Conservation (phyloP, 306 rosid genomes). For the Cucumis melo region DNA sequence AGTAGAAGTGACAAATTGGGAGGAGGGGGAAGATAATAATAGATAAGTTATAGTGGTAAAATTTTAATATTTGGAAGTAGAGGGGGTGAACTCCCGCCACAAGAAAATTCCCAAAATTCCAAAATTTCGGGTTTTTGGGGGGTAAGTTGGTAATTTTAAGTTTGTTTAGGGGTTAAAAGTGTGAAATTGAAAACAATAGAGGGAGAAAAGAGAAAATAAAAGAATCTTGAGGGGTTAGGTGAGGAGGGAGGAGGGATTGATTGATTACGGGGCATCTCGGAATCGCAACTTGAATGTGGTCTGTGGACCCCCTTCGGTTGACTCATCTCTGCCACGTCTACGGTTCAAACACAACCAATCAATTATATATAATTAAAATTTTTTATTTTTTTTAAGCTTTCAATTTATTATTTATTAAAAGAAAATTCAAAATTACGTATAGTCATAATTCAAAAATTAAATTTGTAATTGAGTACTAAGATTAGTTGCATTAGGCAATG, state of each 20-base stretch:
- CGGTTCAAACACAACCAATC: neutral
- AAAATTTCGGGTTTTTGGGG: neutral
- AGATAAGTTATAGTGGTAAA: neutral
- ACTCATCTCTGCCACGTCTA: neutral
- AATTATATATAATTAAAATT: too few relatives aligned
- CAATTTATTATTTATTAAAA: too few relatives aligned
- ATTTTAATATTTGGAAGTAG: neutral
- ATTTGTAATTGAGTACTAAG: too few relatives aligned
- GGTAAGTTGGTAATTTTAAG: neutral
- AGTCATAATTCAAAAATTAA: too few relatives aligned
- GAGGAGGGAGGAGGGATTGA: neutral
- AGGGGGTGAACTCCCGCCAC: conserved; percentile 4
- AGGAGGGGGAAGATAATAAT: too few relatives aligned
- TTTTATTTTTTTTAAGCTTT: too few relatives aligned
- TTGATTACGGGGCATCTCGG: conserved; percentile 8
- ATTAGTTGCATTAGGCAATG: neutral
- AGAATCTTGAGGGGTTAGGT: neutral
- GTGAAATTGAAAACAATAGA: neutral
- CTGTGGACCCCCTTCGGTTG: neutral
- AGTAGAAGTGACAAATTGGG: neutral
- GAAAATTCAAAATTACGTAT: too few relatives aligned
- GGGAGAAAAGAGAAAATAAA: neutral
- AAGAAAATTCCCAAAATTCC: neutral
- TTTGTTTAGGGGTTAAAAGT: neutral
- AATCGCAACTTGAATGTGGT: neutral